Evolutionary conservation across 2,329 filamentous ascomycete species (phyloP).

Genomic region (Cordyceps cicadae): DNA sequence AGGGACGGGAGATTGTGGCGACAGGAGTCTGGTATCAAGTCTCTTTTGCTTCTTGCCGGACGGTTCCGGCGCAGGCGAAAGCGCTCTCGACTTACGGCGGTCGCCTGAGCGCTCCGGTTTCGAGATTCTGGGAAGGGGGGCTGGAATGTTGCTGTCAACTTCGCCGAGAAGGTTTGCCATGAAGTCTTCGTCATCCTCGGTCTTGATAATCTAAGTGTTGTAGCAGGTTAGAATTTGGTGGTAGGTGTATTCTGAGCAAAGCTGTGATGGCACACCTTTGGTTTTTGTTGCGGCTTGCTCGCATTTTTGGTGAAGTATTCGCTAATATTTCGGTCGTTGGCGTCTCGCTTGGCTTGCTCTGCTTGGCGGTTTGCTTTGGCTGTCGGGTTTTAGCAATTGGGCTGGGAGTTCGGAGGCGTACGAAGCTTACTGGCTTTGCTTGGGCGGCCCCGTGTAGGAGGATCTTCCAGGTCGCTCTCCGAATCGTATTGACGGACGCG

Average conservation of each 20-base stretch:
- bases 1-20: slow-evolving; percentile 32
- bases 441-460: slow-evolving; percentile 35
- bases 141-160: slow-evolving; percentile 66
- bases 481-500: slow-evolving; percentile 60
- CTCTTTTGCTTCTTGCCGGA: slow-evolving; percentile 50
- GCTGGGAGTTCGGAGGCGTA: background rate
- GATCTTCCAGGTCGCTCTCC: slow-evolving; percentile 54
- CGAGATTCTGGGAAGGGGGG: slow-evolving; percentile 45
- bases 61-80: slow-evolving; percentile 62
- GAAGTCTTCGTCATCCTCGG: slow-evolving; percentile 83
- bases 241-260: no score
- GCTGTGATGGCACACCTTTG: slow-evolving; percentile 54
- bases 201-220: slow-evolving; percentile 55
- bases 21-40: slow-evolving; percentile 39
- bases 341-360: slow-evolving; percentile 75
- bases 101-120: slow-evolving; percentile 64
- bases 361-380: slow-evolving; percentile 84
- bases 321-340: slow-evolving; percentile 83
- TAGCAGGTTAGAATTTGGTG: slow-evolving; percentile 8
- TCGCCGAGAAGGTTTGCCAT: slow-evolving; percentile 77
- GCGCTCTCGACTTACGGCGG: slow-evolving; percentile 67
- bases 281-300: slow-evolving; percentile 58
- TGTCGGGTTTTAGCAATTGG: slow-evolving; percentile 24
- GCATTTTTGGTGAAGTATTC: slow-evolving; percentile 86
- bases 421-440: slow-evolving; percentile 40